Percentiles rank a stretch among this genome's conserved stretches.
Conservation (phyloP, 495 filamentous ascomycete species). For the Rhizodiscina lignyota region DNA sequence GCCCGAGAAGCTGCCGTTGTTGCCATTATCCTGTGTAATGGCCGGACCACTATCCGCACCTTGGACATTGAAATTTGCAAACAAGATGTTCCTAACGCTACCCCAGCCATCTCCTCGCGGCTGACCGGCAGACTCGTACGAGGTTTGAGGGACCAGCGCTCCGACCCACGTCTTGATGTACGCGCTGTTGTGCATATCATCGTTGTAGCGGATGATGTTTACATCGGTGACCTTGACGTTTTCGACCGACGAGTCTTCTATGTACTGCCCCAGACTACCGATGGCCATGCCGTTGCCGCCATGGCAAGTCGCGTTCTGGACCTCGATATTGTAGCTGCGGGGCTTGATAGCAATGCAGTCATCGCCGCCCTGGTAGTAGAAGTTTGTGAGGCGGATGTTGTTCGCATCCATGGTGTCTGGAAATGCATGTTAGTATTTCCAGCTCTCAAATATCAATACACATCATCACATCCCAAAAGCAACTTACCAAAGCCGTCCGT, state of each 20-base stretch:
- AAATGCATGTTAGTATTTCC: no score
- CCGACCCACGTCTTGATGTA: conserved; percentile 46
- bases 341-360: conserved; percentile 44
- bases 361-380: conserved; percentile 42
- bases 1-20: conserved; percentile 34
- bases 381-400: conserved; percentile 34
- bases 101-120: conserved; percentile 38
- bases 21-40: conserved; percentile 33
- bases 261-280: conserved; percentile 38
- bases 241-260: conserved; percentile 33
- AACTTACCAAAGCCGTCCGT: conserved; percentile 35
- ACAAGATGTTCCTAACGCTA: conserved; percentile 31
- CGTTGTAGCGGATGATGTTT: conserved; percentile 26
- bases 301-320: conserved; percentile 35
- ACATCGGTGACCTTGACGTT: conserved; percentile 32
- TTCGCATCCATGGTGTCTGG: conserved; percentile 37
- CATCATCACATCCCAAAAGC: background rate
- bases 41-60: conserved; percentile 24
- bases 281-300: conserved; percentile 41
- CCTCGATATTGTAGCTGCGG: conserved; percentile 32
- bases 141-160: conserved; percentile 24
- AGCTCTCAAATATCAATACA: no score
- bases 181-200: conserved; percentile 32
- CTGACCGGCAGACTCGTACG: conserved; percentile 30
- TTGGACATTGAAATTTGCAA: conserved; percentile 33